phyloP scores from a whole-genome alignment of 495 filamentous ascomycete species.

The Trichoderma erinaceum region DNA sequence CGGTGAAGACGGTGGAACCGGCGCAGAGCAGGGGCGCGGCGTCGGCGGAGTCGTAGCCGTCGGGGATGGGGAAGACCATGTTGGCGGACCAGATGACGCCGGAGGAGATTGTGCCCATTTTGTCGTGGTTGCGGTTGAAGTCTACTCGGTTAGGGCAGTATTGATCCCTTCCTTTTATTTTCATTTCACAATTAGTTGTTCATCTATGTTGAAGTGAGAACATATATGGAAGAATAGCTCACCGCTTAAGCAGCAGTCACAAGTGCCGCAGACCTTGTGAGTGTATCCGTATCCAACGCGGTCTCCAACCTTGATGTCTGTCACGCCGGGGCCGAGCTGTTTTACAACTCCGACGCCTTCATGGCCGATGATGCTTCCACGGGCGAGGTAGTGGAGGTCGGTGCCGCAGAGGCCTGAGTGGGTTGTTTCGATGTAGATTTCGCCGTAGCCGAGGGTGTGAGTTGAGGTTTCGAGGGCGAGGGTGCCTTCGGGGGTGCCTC shows the following conservation, averaged over 20 bases:
- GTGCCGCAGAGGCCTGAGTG: neutral
- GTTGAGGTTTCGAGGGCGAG: neutral
- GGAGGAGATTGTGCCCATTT: constrained; percentile 17
- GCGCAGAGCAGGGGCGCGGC: constrained; percentile 55
- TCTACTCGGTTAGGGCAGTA: constrained; percentile 22
- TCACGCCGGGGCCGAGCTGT: constrained; percentile 47
- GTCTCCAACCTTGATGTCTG: constrained; percentile 51
- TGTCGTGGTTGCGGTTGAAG: constrained; percentile 17
- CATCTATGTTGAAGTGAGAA: neutral
- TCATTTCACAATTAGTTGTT: neutral
- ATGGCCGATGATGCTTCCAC: constrained; percentile 28
- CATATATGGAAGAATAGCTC: neutral
- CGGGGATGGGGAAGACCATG: constrained; percentile 37
- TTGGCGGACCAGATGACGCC: constrained; percentile 27
- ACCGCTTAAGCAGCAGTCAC: constrained; percentile 27
- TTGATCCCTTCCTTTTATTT: constrained; percentile 18
- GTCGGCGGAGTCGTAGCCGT: constrained; percentile 31
- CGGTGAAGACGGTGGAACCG: constrained; percentile 52
- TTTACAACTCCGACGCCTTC: constrained; percentile 51
- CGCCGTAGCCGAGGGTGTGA: neutral
- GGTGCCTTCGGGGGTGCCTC: neutral
- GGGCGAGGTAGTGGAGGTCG: neutral
- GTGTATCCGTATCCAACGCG: constrained; percentile 54
- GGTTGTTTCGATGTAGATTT: neutral
- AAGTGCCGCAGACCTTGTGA: constrained; percentile 45